Evolutionary conservation across 1,139 yeast species (phyloP).

Genomic region (Debaryomyces singareniensis): DNA sequence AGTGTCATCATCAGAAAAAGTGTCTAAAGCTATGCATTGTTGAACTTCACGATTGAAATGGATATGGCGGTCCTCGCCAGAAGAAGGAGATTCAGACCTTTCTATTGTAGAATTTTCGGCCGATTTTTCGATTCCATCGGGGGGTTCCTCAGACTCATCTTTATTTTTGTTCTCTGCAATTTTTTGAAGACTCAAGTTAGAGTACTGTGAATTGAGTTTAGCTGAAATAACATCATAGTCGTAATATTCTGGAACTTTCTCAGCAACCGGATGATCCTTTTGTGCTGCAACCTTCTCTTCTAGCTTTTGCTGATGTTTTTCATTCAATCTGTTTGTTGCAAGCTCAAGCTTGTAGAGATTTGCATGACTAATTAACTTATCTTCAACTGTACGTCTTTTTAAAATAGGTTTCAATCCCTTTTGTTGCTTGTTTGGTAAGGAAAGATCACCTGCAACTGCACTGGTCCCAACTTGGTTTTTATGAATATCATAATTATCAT

Average conservation of each 20-base stretch:
- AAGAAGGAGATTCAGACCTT: slow-evolving; percentile 1
- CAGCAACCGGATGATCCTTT: neutral
- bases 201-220: slow-evolving; percentile 53
- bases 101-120: slow-evolving; percentile 1
- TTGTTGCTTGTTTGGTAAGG: slow-evolving; percentile 22
- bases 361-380: slow-evolving; percentile 59
- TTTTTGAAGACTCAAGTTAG: neutral
- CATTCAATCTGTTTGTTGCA: slow-evolving; percentile 32
- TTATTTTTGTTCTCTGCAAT: neutral
- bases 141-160: neutral
- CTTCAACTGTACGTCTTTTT: slow-evolving; percentile 75
- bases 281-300: slow-evolving; percentile 15
- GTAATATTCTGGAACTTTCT: slow-evolving; percentile 30
- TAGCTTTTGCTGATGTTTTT: slow-evolving; percentile 11
- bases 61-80: slow-evolving; percentile 50
- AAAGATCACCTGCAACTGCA: slow-evolving; percentile 44
- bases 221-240: slow-evolving; percentile 57
- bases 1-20: slow-evolving; percentile 29
- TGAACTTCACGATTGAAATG: slow-evolving; percentile 92
- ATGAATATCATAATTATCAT: slow-evolving; percentile 18
- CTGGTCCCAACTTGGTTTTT: slow-evolving; percentile 22
- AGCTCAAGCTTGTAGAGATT: slow-evolving; percentile 43
- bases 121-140: neutral
- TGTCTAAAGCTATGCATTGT: slow-evolving; percentile 75
- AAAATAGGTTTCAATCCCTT: slow-evolving; percentile 64